A percentile compares a stretch with the other conserved stretches of the same genome.
Evolutionary conservation across 208 protist genomes (phyloP).

Genomic region (Leishmania braziliensis): DNA sequence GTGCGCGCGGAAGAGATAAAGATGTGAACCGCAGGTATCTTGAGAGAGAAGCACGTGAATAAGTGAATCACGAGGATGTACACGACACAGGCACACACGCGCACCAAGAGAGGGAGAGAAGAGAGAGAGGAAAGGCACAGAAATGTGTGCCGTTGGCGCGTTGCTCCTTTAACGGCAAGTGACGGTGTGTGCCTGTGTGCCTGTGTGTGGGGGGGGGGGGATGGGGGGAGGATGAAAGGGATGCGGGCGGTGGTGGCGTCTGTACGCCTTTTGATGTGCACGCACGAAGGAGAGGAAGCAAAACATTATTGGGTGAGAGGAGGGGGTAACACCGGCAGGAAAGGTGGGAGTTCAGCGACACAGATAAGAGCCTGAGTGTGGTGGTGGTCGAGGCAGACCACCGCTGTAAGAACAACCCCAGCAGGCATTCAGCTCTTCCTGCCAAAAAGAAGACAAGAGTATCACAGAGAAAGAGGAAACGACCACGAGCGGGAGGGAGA

Average conservation of each 20-base stretch:
- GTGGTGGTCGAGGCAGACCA: no score
- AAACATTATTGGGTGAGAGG: no score
- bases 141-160: not conserved
- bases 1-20: not conserved
- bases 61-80: not conserved
- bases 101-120: no score
- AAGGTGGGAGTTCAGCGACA: no score
- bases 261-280: no score
- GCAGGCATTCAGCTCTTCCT: not conserved
- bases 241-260: no score
- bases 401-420: no score
- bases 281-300: no score
- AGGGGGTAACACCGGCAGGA: not conserved
- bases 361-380: no score
- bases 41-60: not conserved
- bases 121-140: not conserved
- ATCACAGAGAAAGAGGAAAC: not conserved
- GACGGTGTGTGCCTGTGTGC: not conserved
- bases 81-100: not conserved
- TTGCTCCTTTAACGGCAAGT: not conserved
- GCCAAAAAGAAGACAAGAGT: no score
- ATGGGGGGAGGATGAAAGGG: not conserved
- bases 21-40: not conserved
- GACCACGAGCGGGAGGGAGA: not conserved
- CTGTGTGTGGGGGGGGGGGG: no score